These are phyloP conservation scores for Starmerella stellata DNA, from an alignment of 805 yeast species.

Conservation along the genomic window DNA sequence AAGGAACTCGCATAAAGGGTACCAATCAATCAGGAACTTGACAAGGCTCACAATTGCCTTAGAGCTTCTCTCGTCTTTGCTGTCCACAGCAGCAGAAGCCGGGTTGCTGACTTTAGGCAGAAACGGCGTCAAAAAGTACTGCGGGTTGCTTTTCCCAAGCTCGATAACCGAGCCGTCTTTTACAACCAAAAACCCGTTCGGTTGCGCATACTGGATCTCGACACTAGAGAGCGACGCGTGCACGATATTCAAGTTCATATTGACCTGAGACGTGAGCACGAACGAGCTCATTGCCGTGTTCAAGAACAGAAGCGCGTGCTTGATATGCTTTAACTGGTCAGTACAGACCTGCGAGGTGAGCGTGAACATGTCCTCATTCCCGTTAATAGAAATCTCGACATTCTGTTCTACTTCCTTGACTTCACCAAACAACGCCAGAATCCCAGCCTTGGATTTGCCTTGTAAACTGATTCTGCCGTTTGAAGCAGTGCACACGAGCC, in stretches of 20 bases:
- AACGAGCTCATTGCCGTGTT: conserved; percentile 15
- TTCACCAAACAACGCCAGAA: conserved; percentile 8
- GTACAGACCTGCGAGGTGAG: conserved; percentile 1
- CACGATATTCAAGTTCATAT: conserved; percentile 10
- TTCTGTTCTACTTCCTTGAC: not conserved
- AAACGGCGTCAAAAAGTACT: conserved; percentile 14
- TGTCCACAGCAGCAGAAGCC: too few species aligned
- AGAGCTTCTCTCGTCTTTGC: conserved; percentile 2
- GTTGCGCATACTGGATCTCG: conserved; percentile 13
- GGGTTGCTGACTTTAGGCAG: conserved; percentile 18
- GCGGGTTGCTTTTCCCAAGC: conserved; percentile 16
- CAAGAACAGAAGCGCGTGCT: conserved; percentile 5
- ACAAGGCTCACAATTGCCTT: conserved; percentile 10
- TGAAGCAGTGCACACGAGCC: conserved; percentile 11
- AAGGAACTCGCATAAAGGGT: conserved; percentile 12
- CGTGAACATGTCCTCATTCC: conserved; percentile 6
- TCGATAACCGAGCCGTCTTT: conserved; percentile 8
- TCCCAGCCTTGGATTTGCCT: conserved; percentile 9
- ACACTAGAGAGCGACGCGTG: conserved; percentile 12
- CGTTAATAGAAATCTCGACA: conserved; percentile 5
- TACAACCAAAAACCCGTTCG: conserved; percentile 9
- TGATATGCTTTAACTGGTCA: conserved; percentile 4
- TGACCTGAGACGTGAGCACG: conserved; percentile 8
- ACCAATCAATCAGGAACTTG: conserved; percentile 10
- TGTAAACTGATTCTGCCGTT: conserved; percentile 6